Percentiles rank a stretch among this genome's conserved stretches.
Conservation (phyloP, 2,329 filamentous ascomycete genomes). For the Aphanocladium album region DNA sequence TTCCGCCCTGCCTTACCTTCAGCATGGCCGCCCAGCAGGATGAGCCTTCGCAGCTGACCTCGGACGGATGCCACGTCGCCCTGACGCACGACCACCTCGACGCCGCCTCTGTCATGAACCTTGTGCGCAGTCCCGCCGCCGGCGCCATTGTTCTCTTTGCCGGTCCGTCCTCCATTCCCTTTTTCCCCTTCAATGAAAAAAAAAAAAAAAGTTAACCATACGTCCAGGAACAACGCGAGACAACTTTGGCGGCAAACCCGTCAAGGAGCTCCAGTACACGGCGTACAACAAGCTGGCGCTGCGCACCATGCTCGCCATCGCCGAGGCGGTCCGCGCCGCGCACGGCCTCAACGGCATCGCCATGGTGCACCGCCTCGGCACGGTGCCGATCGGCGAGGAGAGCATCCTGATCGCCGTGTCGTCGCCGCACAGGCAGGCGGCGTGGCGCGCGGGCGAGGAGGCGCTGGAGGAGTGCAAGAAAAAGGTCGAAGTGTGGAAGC, state of each 20-base stretch:
- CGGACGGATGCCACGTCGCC: constrained; percentile 58
- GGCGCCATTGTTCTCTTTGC: constrained; percentile 75
- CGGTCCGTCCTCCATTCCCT: constrained; percentile 40
- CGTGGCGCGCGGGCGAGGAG: constrained; percentile 85
- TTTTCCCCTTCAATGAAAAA: not conserved
- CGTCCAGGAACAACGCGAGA: constrained; percentile 67
- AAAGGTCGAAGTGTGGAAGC: constrained; percentile 91
- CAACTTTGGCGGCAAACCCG: constrained; percentile 64
- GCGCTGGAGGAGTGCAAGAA: constrained; percentile 82
- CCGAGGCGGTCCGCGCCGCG: constrained; percentile 48
- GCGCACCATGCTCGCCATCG: constrained; percentile 62
- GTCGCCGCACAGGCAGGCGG: constrained; percentile 73
- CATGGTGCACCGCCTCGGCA: constrained; percentile 78
- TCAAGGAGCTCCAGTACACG: constrained; percentile 69
- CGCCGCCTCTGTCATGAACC: constrained; percentile 52
- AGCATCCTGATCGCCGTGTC: constrained; percentile 88
- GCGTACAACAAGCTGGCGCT: constrained; percentile 69
- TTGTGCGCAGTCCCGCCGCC: constrained; percentile 66
- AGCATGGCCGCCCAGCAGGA: constrained; percentile 12
- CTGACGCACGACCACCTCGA: constrained; percentile 61
- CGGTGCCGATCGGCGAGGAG: constrained; percentile 86
- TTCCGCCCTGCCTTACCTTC: not conserved
- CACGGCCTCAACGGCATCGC: constrained; percentile 68
- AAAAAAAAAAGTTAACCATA: too few species aligned
- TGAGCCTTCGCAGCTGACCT: constrained; percentile 36